Base-by-base conservation (phyloP, 1,284 basidiomycete genomes). In the Stereum hirsutum region DNA sequence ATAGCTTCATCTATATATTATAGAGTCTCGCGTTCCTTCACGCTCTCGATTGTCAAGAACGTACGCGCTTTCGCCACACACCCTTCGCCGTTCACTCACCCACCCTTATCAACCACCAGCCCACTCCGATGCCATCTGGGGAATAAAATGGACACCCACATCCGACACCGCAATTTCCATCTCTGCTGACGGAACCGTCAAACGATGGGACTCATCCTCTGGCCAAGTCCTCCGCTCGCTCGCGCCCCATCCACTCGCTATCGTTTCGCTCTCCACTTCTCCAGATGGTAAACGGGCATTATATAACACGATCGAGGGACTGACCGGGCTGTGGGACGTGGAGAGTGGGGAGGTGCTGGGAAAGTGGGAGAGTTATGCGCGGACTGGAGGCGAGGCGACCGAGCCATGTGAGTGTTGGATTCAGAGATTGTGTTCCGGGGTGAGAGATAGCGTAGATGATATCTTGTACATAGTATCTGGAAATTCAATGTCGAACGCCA, bases 81-180 rank as follows among this genome's bases (percentile, higher is more conserved):
- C 39, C 46, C 42, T 46, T 41, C 39, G 33, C 39, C 23, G 46
- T 43, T 34, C 44, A 41, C 28, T 26, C 33, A 34, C 43, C 35
- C 5, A 32, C 19, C 31, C 31, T n/a, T 32, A 32, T n/a, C 8
- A 32, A n/a, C 31, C 31, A 32, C 19, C 64, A 89, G 87, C 81
- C n/a, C 89, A 91, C 60, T 65, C 68, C 41, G 89, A 91, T 60
- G 79, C 88, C 36, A 70, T 92, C 41, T 92, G 89, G 78, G 87
- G 79, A 47, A 65, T 86, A 11, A 65, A 72, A 23, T 94, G 88
- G 87, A 84, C 86, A 0, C 55, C 69, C 10, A n/a, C n/a, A n/a
- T 49, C 55, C 0, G 70, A 75, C 31, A 69, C 68, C 8, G 70
- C 76, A 3, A 57, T 89, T 31, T 86, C 81, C 2, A 69, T 78